Base-by-base conservation (phyloP, 306 rosid species). In the Vigna reflexopilosa region DNA sequence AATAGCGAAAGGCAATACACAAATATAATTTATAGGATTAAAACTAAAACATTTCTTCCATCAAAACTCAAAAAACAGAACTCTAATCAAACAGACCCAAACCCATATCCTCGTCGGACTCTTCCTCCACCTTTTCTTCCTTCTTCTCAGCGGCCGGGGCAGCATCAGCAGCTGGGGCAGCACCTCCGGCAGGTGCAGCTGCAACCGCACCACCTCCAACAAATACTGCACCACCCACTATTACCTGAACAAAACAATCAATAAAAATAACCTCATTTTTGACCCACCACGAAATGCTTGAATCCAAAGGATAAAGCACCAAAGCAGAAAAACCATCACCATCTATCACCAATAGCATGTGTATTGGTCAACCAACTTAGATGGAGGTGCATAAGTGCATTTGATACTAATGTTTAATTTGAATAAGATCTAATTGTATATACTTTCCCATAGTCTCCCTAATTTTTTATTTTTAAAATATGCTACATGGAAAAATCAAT, bases 51-150 rank as follows among this genome's bases (percentile, higher is more conserved):
- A 47, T 36, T 22, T 32, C 72, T 44, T 55, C 36, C 76, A 75
- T 17, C n/a, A 70, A 82, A 76, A 77, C 34, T 51, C 30, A 50
- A 76, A 19, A 38, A 64, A 49, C 63, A 70, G 5, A 32, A 73
- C 58, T 61, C 87, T 94, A 92, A 88, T 94, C 98, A 74, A 94
- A 94, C 61, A 94, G 97, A 24, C 96, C 89, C 48, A 94, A 67
- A 56, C 98, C 97, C 89, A 94, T 17, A 30, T 94, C 97, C 0
- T 89, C 98, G 0, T 94, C 98, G 14, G 88, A 95, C 72, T 90
- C 98, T 26, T 94, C 98, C 81, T 90, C 91, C 79, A 88, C 96
- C 83, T 89, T 88, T 70, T 87, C 85, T 64, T 87, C 84, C 26
- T 84, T 72, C 76, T 92, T 89, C 66, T 86, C 86, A 4, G 88